Evolutionary conservation across 768 basidiomycete species (phyloP).

Genomic region (Lactarius evosmus): DNA sequence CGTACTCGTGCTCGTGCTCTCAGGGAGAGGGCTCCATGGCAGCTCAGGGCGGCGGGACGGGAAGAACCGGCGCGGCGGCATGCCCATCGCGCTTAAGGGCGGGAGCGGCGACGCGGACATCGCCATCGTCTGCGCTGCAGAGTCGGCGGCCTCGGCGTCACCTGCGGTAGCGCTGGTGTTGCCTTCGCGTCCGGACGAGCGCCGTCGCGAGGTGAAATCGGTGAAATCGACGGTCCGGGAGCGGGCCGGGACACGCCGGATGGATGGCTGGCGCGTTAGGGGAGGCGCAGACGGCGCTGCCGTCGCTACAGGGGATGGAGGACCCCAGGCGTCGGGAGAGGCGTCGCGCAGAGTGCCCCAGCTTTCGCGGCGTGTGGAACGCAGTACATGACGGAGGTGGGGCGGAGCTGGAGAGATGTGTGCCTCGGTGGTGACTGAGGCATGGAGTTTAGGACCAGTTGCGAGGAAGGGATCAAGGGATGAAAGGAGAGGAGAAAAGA

Average conservation of each 20-base stretch:
- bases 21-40: constrained; percentile 17
- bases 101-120: neutral
- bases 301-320: constrained; percentile 8
- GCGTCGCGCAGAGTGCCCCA: constrained; percentile 20
- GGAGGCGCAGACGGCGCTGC: constrained; percentile 27
- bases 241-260: constrained; percentile 51
- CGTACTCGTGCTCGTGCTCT: neutral
- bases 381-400: constrained; percentile 17
- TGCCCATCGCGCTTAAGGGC: constrained; percentile 16
- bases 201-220: constrained; percentile 66
- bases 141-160: constrained; percentile 21
- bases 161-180: constrained; percentile 16
- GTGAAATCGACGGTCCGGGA: constrained; percentile 63
- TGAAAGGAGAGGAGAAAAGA: neutral
- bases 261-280: constrained; percentile 55
- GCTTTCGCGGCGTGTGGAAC: constrained; percentile 20
- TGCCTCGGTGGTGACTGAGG: constrained; percentile 5
- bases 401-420: constrained; percentile 16
- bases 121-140: constrained; percentile 3
- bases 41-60: constrained; percentile 24
- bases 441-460: neutral
- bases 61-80: constrained; percentile 24
- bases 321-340: constrained; percentile 22
- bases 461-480: neutral
- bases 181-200: constrained; percentile 44